A percentile compares a stretch with the other conserved stretches of the same genome.
Conservation (phyloP, 208 protist genomes). For the Crithidia mellificae region DNA sequence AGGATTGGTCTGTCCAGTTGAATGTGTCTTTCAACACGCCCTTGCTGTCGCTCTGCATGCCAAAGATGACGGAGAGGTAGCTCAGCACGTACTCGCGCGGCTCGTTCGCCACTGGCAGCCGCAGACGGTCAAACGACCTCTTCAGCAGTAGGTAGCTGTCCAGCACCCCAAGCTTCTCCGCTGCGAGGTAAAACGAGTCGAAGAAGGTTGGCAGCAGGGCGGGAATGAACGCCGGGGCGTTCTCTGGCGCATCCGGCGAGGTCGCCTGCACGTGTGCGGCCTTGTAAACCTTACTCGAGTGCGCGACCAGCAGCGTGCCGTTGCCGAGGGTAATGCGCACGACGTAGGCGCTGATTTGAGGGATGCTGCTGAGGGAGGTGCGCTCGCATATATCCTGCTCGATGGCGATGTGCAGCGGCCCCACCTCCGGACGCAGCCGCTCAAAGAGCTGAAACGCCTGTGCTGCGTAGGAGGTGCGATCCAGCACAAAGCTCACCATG, state of each 20-base stretch:
- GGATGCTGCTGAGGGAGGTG: background rate
- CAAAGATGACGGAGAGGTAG: slow-evolving; percentile 10
- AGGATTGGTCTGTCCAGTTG: background rate
- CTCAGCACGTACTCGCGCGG: slow-evolving; percentile 19
- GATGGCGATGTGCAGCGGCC: background rate
- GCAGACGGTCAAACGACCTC: slow-evolving; percentile 13
- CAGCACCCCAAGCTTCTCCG: slow-evolving; percentile 1
- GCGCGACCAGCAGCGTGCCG: slow-evolving; percentile 4
- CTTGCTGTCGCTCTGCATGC: background rate
- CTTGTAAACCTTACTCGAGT: background rate
- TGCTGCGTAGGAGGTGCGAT: slow-evolving; percentile 9
- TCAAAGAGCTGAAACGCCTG: slow-evolving; percentile 13
- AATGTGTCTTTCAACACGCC: background rate
- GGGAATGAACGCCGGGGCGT: too few species aligned
- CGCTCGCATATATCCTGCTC: background rate
- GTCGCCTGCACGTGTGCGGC: background rate
- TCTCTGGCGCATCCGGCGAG: background rate
- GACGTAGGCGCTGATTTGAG: background rate
- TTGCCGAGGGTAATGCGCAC: slow-evolving; percentile 6
- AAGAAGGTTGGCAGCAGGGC: slow-evolving; percentile 15
- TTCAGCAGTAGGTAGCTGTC: slow-evolving; percentile 12
- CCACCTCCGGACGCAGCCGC: background rate
- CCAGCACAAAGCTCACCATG: background rate
- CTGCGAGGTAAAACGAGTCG: slow-evolving; percentile 5
- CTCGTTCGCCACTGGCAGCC: slow-evolving; percentile 21